phyloP scores from a whole-genome alignment of 768 basidiomycete genomes.

The Heimioporus sp. region DNA sequence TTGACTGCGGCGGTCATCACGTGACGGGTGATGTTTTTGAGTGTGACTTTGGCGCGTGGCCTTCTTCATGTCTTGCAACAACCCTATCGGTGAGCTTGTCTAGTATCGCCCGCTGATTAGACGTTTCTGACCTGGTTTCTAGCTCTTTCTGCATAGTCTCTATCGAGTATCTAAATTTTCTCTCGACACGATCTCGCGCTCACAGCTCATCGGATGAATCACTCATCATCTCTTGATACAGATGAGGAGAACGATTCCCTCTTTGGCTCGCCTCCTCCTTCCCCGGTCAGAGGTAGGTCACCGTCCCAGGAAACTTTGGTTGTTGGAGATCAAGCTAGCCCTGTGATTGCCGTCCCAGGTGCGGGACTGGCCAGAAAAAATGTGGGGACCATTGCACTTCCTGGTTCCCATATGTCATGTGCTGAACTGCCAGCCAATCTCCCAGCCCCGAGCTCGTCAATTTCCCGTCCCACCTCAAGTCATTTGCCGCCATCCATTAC shows the following conservation, averaged over 20 bases:
- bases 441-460: constrained; percentile 61
- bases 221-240: background rate
- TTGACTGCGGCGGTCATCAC: too few species aligned
- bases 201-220: constrained; percentile 21
- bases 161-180: constrained; percentile 13
- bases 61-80: background rate
- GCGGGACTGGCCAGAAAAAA: constrained; percentile 38
- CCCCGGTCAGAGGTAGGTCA: constrained; percentile 75
- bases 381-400: constrained; percentile 98
- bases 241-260: constrained; percentile 63
- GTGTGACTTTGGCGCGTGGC: background rate
- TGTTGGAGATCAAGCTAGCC: constrained; percentile 14
- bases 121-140: background rate
- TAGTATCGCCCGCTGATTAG: background rate
- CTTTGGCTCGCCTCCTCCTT: constrained; percentile 77
- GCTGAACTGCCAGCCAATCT: constrained; percentile 84
- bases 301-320: constrained; percentile 47
- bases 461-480: constrained; percentile 9
- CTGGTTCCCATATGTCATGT: constrained; percentile 82
- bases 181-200: constrained; percentile 11
- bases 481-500: constrained; percentile 35
- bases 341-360: constrained; percentile 26
- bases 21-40: background rate
- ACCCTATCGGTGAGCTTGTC: constrained; percentile 3
- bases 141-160: constrained; percentile 1